phyloP scores from a whole-genome alignment of 768 basidiomycete species.

The Nidularia pulvinata region DNA sequence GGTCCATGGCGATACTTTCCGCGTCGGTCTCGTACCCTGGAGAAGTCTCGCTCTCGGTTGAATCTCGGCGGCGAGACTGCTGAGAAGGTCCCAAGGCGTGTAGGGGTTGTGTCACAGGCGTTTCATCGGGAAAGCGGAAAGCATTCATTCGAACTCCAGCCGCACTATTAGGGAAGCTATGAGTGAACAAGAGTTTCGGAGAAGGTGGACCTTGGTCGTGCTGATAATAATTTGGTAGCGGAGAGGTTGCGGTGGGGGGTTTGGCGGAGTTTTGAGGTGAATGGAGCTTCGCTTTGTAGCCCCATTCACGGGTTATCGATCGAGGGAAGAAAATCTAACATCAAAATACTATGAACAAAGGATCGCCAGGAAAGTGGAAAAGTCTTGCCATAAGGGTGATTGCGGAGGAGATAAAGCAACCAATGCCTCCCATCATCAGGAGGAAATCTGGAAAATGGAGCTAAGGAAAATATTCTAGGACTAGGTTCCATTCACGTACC shows the following conservation, averaged over 20 bases:
- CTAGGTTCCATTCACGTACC: conserved; percentile 32
- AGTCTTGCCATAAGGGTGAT: conserved; percentile 72
- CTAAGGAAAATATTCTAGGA: conserved; percentile 12
- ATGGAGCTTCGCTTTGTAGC: conserved; percentile 48
- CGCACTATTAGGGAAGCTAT: conserved; percentile 6
- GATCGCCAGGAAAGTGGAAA: neutral
- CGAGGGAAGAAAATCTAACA: conserved; percentile 78
- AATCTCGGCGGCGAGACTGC: conserved; percentile 7
- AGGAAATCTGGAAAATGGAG: conserved; percentile 52
- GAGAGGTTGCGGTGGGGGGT: conserved; percentile 18
- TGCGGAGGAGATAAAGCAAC: conserved; percentile 77
- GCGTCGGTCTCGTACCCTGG: conserved; percentile 39
- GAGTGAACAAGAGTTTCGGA: conserved; percentile 8
- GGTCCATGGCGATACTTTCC: conserved; percentile 21
- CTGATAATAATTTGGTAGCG: conserved; percentile 20
- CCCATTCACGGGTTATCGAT: conserved; percentile 63
- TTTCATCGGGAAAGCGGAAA: conserved; percentile 17
- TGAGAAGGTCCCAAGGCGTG: neutral
- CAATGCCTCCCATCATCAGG: conserved; percentile 69
- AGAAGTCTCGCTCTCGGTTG: conserved; percentile 26
- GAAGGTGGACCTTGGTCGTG: conserved; percentile 6
- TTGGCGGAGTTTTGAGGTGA: conserved; percentile 22
- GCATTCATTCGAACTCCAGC: conserved; percentile 12
- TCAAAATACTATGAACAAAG: conserved; percentile 1
- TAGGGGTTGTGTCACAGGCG: conserved; percentile 1